These are phyloP conservation scores for Besnoitia besnoiti DNA, from an alignment of 169 alveolate genomes.

Conservation along the genomic window DNA sequence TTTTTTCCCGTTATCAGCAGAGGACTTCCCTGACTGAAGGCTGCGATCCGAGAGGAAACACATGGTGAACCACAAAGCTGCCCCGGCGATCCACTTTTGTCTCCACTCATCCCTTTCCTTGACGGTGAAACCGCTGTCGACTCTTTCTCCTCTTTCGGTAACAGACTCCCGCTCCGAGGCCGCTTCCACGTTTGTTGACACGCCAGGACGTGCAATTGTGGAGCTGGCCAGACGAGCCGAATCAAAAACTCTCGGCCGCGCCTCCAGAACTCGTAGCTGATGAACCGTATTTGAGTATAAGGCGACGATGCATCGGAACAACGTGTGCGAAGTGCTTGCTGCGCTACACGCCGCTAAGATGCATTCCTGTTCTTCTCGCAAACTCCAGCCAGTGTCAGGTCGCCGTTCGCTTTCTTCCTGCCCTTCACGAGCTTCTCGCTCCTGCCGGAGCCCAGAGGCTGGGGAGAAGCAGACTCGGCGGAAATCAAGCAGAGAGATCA, in stretches of 20 bases:
- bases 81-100: background rate
- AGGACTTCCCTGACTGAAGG: background rate
- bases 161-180: too few species aligned
- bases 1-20: background rate
- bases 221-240: too few species aligned
- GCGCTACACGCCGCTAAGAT: constrained; percentile 2
- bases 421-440: background rate
- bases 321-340: constrained; percentile 15
- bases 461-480: background rate
- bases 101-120: background rate
- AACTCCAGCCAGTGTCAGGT: background rate
- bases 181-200: background rate
- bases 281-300: background rate
- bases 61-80: background rate
- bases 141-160: background rate
- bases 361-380: background rate
- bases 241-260: too few species aligned
- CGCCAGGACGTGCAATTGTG: background rate
- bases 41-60: background rate
- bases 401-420: background rate
- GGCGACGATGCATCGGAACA: background rate
- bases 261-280: too few species aligned
- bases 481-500: background rate
- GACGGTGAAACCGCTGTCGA: background rate
- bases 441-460: background rate